Base-by-base conservation (phyloP, 495 filamentous ascomycete species). In the Lentithecium fluviatile region DNA sequence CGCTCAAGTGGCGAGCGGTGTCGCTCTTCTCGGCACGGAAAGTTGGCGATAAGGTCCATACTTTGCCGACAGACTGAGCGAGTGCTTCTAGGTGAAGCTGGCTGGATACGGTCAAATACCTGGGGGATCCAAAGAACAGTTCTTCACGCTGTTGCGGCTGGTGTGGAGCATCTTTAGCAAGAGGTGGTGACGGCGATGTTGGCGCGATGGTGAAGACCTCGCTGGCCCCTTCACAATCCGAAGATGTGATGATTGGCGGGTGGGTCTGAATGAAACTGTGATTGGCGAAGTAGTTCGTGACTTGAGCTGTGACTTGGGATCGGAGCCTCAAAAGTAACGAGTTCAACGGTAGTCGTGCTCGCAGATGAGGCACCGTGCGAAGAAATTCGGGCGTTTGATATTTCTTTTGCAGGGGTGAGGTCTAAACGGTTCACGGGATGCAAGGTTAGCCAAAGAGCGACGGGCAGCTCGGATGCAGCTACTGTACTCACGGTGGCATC, bases 21-120 rank as follows among this genome's bases (percentile, higher is more conserved):
- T 97, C 91, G 71, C 91, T 96, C 74, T 84, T 89, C 71, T 98
- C 94, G 3, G 94, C 95, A 43, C 94, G 85, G 69, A 98, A 98
- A 1, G 90, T 91, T 15, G 94, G 94, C 10, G 91, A 91, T 19
- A 98, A 73, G 2, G 95, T 88, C 94, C 94, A 98, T 17, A 97
- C 95, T 68, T 88, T 90, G 25, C 88, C 88, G 43, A 97, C 80
- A 45, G 92, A 86, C 53, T 93, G 89, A 2, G 91, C 87, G 56
- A 96, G 83, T 24, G 95, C 91, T 77, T 98, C 94, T 2, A 98
- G 80, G 75, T 98, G 94, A 37, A 98, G 79, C 71, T 98, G 94
- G 58, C 89, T 87, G 32, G 94, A 98, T 19, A 98, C 94, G 2
- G 91, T 97, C 23, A 97, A 83, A 71, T 96, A 97, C 72, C 96